Conservation (phyloP, 352 stramenopile species). For the Pythium volutum region DNA sequence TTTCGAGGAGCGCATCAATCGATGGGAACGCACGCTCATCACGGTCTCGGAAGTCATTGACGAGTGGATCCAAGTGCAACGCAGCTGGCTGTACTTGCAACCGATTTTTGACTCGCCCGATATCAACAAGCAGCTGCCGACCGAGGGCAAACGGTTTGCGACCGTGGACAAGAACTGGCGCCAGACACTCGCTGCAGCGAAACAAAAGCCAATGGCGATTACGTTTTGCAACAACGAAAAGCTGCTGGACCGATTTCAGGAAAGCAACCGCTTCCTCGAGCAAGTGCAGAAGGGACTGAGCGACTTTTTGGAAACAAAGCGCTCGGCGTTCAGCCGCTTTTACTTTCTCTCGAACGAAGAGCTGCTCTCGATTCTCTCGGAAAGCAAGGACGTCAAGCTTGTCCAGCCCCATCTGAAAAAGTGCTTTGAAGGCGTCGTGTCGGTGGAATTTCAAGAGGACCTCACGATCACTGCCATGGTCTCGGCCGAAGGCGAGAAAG, state of each 20-base stretch:
- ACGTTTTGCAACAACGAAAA: conserved; percentile 92
- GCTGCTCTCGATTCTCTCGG: conserved; percentile 90
- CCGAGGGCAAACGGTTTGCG: conserved; percentile 92
- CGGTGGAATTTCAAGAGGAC: conserved; percentile 88
- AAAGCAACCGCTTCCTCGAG: conserved; percentile 94
- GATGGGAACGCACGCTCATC: conserved; percentile 91
- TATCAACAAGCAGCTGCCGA: conserved; percentile 95
- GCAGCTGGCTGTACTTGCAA: conserved; percentile 95
- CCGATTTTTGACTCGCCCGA: conserved; percentile 95
- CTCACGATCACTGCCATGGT: conserved; percentile 91
- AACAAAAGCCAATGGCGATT: conserved; percentile 86
- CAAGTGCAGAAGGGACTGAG: conserved; percentile 90
- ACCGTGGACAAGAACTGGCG: conserved; percentile 96
- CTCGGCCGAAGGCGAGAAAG: conserved; percentile 88
- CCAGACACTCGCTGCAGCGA: conserved; percentile 83
- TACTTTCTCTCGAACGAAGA: conserved; percentile 96
- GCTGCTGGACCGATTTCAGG: conserved; percentile 90
- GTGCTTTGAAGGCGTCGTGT: conserved; percentile 92
- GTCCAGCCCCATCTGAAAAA: conserved; percentile 94
- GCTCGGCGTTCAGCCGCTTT: conserved; percentile 88
- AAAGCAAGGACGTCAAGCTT: conserved; percentile 92
- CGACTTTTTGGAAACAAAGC: conserved; percentile 92
- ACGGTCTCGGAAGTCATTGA: conserved; percentile 93
- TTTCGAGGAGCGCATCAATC: conserved; percentile 92
- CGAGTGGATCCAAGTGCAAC: conserved; percentile 93